Evolutionary conservation across 805 yeast genomes (phyloP).

Genomic region (Candida ulmi): DNA sequence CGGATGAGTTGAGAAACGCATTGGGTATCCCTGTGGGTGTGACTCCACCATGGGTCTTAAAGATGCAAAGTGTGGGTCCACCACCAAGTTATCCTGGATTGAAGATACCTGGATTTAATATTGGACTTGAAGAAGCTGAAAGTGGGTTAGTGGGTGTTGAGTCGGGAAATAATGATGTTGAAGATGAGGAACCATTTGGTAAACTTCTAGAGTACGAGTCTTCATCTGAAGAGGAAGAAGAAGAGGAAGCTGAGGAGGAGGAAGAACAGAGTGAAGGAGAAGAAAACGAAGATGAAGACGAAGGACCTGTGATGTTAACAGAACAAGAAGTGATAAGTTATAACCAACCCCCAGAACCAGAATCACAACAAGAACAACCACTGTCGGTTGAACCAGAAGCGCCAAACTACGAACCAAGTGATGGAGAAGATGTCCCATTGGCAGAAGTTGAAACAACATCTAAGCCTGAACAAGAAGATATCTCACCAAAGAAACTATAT

Average conservation of each 20-base stretch:
- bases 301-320: neutral
- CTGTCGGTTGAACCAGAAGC: neutral
- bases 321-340: conserved; percentile 1
- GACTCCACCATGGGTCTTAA: conserved; percentile 66
- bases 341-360: too few relatives aligned
- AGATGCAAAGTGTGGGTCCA: conserved; percentile 65
- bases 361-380: neutral
- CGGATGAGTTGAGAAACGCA: conserved; percentile 59
- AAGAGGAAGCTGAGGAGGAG: conserved; percentile 18
- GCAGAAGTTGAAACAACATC: conserved; percentile 7
- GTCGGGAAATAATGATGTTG: conserved; percentile 9
- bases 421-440: conserved; percentile 21
- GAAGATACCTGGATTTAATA: conserved; percentile 48
- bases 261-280: conserved; percentile 15
- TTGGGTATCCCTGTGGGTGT: conserved; percentile 54
- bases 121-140: conserved; percentile 34
- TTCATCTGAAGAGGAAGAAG: conserved; percentile 18
- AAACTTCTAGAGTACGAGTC: conserved; percentile 22
- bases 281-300: conserved; percentile 14
- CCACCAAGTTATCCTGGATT: conserved; percentile 79
- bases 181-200: conserved; percentile 25
- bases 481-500: conserved; percentile 20
- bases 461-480: conserved; percentile 3
- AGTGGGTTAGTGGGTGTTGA: conserved; percentile 22
- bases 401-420: conserved; percentile 21